Base-by-base conservation (phyloP, 768 basidiomycete species). In the Suillus weaverae region DNA sequence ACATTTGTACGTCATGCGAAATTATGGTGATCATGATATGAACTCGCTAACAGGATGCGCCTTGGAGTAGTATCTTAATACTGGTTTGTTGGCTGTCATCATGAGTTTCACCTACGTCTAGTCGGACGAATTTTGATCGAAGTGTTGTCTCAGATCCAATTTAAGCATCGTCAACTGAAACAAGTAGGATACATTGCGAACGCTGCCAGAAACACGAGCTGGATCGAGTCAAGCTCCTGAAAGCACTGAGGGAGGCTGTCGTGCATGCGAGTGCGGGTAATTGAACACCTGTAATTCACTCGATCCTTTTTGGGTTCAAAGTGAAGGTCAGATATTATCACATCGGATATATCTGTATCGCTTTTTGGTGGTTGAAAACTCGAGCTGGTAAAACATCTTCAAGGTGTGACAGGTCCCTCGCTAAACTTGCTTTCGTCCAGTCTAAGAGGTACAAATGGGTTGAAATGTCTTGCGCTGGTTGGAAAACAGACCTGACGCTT, bases 1-100 rank as follows among this genome's bases (percentile, higher is more conserved):
- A 26, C n/a, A 83, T 84, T 14, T 73, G 85, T 85, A 63, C 57
- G 80, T 63, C 11, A 16, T 10, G 44, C 35, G 36, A 41, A 30
- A 38, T 33, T 5, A 50, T 38, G 32, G 5, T n/a, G 3, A 35
- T 33, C 61, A 14, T 41, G 44, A 22, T 46, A 46, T 46, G 44
- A 46, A 46, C 44, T 11, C 4, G 44, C n/a, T 3, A 20, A 10
- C 32, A 74, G 73, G 65, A 32, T 66, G 66, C 38, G 64, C 66
- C 3, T 13, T 73, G 6, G 67, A 69, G 26, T 43, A 62, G 26
- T 43, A 62, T 9, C 62, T 9, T 61, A 64, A 16, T 74, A 74
- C 64, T 76, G 73, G 73, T 71, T 26, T 14, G 20, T 62, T 7
- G n/a, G 22, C 22, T 41, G 22, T 7, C 39, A 5, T 43, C 5